phyloP scores from a whole-genome alignment of 2,329 filamentous ascomycete genomes.

The Paecilomyces fulvus region DNA sequence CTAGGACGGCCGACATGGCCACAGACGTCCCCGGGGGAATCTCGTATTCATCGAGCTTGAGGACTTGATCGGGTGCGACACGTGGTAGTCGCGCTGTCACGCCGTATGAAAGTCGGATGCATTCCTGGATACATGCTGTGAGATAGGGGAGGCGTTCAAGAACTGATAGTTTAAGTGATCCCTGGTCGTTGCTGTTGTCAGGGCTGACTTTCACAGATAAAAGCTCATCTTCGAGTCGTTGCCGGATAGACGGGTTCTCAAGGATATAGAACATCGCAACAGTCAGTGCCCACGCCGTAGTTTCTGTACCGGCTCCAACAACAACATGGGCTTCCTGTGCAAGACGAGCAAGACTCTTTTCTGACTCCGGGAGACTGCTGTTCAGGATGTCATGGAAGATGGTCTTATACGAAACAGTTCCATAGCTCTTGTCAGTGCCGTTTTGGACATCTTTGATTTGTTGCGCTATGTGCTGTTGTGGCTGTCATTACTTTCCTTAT shows the following conservation, averaged over 20 bases:
- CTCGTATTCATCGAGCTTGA: neutral
- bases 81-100: constrained; percentile 18
- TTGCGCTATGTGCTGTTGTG: neutral
- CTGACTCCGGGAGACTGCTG: constrained; percentile 17
- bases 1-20: constrained; percentile 15
- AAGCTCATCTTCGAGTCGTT: neutral
- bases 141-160: constrained; percentile 28
- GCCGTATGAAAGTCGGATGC: constrained; percentile 30
- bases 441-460: constrained; percentile 6
- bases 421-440: constrained; percentile 5
- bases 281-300: constrained; percentile 17
- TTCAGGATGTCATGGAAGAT: constrained; percentile 20
- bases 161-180: neutral
- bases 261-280: constrained; percentile 11
- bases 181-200: neutral
- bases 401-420: constrained; percentile 10
- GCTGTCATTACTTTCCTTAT: neutral
- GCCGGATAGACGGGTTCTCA: neutral
- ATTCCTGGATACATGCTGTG: constrained; percentile 29
- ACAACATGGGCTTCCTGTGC: constrained; percentile 22
- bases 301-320: constrained; percentile 24
- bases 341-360: constrained; percentile 21
- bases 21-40: constrained; percentile 3
- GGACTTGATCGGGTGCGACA: constrained; percentile 20
- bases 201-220: neutral